Percentiles rank a stretch among this genome's conserved stretches.
These are phyloP conservation scores for Mucor velutinosus DNA, from an alignment of 371 early-diverging fungal species.

Conservation along the genomic window DNA sequence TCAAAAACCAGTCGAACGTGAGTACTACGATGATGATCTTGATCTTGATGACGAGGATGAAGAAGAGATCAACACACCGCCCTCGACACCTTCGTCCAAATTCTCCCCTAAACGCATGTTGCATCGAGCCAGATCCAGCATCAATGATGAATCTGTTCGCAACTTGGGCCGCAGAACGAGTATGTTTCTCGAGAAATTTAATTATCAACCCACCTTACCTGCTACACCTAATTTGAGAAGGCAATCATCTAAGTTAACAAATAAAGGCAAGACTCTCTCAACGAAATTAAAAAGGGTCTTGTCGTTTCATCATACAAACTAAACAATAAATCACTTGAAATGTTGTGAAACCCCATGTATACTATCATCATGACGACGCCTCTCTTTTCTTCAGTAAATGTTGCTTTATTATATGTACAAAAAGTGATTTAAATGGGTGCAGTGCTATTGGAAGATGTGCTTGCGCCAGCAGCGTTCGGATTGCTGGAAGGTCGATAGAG, in stretches of 20 bases:
- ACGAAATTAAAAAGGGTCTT: slow-evolving; percentile 23
- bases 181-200: slow-evolving; percentile 17
- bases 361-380: not conserved
- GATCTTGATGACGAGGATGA: slow-evolving; percentile 5
- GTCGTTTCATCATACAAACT: slow-evolving; percentile 20
- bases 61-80: not conserved
- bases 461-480: not conserved
- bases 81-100: slow-evolving; percentile 4
- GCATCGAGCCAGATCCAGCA: slow-evolving; percentile 18
- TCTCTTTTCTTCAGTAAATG: not conserved
- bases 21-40: slow-evolving; percentile 12
- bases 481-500: not conserved
- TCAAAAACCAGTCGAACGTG: not conserved
- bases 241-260: slow-evolving; percentile 20
- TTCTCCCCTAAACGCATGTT: slow-evolving; percentile 21
- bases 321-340: not conserved
- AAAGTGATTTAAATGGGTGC: not conserved
- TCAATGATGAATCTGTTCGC: slow-evolving; percentile 15
- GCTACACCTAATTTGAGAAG: slow-evolving; percentile 14
- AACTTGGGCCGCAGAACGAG: slow-evolving; percentile 20
- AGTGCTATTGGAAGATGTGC: not conserved
- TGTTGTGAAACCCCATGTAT: not conserved
- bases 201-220: not conserved
- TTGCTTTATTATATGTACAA: not conserved
- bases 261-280: slow-evolving; percentile 21